phyloP scores from a whole-genome alignment of 805 yeast genomes.

The Saccharomycopsis synnaedendra region DNA sequence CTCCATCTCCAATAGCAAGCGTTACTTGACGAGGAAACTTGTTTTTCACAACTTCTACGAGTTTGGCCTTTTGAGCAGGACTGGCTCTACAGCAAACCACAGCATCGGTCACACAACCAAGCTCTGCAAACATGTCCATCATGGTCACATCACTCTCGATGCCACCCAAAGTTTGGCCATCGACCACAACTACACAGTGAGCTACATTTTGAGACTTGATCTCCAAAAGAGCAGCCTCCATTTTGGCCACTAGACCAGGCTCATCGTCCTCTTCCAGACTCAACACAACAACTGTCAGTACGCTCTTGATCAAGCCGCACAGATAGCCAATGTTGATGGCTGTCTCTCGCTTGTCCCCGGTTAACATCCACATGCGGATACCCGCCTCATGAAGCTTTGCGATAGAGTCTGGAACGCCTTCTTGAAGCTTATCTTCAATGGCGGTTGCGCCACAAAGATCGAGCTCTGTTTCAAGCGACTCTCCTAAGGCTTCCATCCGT shows the following conservation, averaged over 20 bases:
- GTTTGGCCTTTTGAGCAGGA: conserved; percentile 89
- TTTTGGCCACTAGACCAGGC: conserved; percentile 33
- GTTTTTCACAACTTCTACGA: conserved; percentile 76
- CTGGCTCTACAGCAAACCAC: conserved; percentile 94
- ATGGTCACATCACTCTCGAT: conserved; percentile 66
- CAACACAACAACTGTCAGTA: conserved; percentile 76
- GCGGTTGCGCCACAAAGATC: conserved; percentile 87
- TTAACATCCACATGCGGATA: conserved; percentile 93
- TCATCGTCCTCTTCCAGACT: conserved; percentile 45
- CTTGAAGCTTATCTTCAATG: conserved; percentile 91
- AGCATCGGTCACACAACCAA: conserved; percentile 81
- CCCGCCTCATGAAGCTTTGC: conserved; percentile 90
- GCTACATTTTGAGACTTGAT: conserved; percentile 69
- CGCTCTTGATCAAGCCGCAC: conserved; percentile 86
- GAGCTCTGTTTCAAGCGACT: conserved; percentile 53
- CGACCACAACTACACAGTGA: conserved; percentile 89
- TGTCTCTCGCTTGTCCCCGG: conserved; percentile 97
- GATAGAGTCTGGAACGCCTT: conserved; percentile 93
- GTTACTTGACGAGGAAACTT: conserved; percentile 63
- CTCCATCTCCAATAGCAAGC: conserved; percentile 97
- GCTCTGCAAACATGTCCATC: conserved; percentile 67
- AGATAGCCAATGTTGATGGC: conserved; percentile 96
- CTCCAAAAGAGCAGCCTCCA: conserved; percentile 68
- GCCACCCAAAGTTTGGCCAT: conserved; percentile 73
- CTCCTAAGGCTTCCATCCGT: conserved; percentile 64